phyloP scores from a whole-genome alignment of 1,139 yeast genomes.

The Spencermartinsiella ligniputridi region DNA sequence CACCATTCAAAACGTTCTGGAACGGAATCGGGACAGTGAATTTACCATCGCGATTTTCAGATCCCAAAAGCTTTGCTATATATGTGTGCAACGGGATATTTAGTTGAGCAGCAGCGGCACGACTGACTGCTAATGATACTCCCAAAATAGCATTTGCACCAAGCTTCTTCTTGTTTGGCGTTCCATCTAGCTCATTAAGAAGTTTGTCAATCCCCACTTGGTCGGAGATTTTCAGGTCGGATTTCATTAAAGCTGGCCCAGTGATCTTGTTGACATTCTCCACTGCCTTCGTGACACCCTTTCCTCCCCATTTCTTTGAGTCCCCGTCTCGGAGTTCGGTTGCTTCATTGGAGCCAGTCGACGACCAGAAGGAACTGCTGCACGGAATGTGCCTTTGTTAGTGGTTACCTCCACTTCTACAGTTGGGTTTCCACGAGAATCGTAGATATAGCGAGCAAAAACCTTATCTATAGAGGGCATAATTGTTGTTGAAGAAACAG shows the following conservation, averaged over 20 bases:
- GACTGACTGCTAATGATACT: conserved; percentile 88
- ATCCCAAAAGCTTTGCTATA: conserved; percentile 64
- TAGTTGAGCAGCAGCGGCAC: conserved; percentile 93
- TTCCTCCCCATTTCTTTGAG: conserved; percentile 90
- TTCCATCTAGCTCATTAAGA: conserved; percentile 77
- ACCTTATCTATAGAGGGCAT: conserved; percentile 48
- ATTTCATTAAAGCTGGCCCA: conserved; percentile 81
- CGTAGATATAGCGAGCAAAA: conserved; percentile 88
- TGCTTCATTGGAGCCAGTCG: conserved; percentile 94
- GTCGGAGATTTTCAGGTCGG: conserved; percentile 68
- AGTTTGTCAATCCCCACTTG: conserved; percentile 78
- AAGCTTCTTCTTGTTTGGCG: conserved; percentile 87
- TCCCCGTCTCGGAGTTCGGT: conserved; percentile 94
- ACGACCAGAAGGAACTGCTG: conserved; percentile 95
- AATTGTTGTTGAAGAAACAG: not conserved
- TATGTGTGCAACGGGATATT: conserved; percentile 82
- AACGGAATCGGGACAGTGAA: conserved; percentile 91
- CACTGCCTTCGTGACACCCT: conserved; percentile 92
- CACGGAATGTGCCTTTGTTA: conserved; percentile 80
- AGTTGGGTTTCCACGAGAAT: conserved; percentile 65
- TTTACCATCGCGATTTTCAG: conserved; percentile 67
- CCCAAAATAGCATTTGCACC: conserved; percentile 97
- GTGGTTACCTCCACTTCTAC: conserved; percentile 92
- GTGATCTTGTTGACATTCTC: conserved; percentile 83
- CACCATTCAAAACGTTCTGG: conserved; percentile 98